Evolutionary conservation across 768 basidiomycete genomes (phyloP).

Genomic region (Phylloporus arenicola): DNA sequence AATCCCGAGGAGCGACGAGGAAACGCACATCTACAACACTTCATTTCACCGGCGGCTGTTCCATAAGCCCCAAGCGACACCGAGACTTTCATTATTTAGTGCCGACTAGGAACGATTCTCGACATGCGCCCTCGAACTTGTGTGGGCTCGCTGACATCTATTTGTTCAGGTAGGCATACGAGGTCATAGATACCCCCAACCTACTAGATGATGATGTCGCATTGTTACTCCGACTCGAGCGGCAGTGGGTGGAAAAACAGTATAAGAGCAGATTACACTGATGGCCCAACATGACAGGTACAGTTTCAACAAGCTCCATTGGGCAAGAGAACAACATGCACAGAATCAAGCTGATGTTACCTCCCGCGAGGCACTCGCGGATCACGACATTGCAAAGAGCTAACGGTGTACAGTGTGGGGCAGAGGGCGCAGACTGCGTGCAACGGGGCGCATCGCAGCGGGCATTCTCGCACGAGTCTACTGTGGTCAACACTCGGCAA

Average conservation of each 20-base stretch:
- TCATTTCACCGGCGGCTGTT: no score
- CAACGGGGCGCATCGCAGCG: not conserved
- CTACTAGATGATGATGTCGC: not conserved
- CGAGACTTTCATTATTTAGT: no score
- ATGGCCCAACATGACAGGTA: not conserved
- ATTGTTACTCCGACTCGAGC: not conserved
- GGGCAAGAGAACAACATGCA: not conserved
- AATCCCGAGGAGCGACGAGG: no score
- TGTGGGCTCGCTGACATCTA: no score
- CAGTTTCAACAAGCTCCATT: not conserved
- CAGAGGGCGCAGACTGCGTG: not conserved
- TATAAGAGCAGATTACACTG: not conserved
- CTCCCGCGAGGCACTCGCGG: not conserved
- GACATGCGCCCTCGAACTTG: no score
- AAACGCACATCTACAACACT: no score
- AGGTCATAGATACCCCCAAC: no score
- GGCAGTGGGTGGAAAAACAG: not conserved
- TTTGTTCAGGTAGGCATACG: no score
- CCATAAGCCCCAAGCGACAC: no score
- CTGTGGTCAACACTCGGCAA: not conserved
- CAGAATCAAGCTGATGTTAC: not conserved
- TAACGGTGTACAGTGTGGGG: not conserved
- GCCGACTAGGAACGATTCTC: no score
- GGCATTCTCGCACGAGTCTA: not conserved
- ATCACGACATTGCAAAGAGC: constrained; percentile 5